phyloP scores from a whole-genome alignment of 495 filamentous ascomycete species.

The Delitschia confertaspora region DNA sequence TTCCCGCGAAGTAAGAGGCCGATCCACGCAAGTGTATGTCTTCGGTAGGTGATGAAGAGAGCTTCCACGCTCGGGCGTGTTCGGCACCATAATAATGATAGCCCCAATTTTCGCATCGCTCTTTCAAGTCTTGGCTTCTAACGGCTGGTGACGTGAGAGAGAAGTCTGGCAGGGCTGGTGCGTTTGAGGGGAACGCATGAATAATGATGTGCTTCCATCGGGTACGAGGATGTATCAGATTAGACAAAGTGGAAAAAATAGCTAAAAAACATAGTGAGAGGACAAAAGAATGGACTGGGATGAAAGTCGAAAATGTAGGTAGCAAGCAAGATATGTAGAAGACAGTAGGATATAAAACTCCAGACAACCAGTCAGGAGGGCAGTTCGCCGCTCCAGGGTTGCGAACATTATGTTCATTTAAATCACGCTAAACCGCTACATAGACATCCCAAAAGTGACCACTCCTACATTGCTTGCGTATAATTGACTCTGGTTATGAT shows the following conservation, averaged over 20 bases:
- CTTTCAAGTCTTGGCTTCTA: constrained; percentile 31
- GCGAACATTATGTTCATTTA: constrained; percentile 17
- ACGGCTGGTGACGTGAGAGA: constrained; percentile 2
- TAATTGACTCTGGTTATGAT: constrained; percentile 15
- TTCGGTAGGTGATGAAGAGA: constrained; percentile 11
- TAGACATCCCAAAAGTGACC: constrained; percentile 10
- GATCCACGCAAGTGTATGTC: constrained; percentile 2
- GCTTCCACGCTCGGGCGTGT: constrained; percentile 11
- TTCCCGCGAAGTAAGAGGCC: constrained; percentile 11
- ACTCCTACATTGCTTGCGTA: constrained; percentile 18
- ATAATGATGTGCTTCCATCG: constrained; percentile 28
- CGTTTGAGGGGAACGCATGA: constrained; percentile 38
- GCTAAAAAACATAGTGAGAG: constrained; percentile 39
- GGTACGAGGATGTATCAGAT: constrained; percentile 25
- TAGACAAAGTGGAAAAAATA: constrained; percentile 21
- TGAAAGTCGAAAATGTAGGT: constrained; percentile 36
- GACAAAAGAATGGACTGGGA: constrained; percentile 50
- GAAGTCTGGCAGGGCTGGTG: constrained; percentile 27
- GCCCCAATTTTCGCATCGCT: constrained; percentile 34
- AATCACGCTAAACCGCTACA: constrained; percentile 23
- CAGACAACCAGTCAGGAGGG: constrained; percentile 22
- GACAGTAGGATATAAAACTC: constrained; percentile 28
- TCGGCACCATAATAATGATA: constrained; percentile 7
- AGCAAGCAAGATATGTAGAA: constrained; percentile 43
- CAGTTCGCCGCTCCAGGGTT: constrained; percentile 3